Evolutionary conservation across 768 basidiomycete genomes (phyloP).

Genomic region (Boletus pseudopeckii): DNA sequence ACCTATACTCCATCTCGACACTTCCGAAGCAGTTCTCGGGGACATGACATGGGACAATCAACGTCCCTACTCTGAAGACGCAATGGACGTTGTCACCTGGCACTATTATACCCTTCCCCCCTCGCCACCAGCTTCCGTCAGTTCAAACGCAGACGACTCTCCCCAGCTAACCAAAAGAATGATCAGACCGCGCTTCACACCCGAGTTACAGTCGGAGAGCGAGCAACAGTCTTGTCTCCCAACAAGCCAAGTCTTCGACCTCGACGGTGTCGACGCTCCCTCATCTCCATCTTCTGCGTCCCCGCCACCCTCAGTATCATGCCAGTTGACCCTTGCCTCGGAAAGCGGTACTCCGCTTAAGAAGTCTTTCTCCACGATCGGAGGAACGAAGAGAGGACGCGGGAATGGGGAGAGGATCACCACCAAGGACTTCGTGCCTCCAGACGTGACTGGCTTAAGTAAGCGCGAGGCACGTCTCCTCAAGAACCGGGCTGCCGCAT

Average conservation of each 20-base stretch:
- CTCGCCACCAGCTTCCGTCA: constrained; percentile 47
- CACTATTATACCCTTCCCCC: constrained; percentile 48
- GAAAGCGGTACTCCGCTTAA: constrained; percentile 28
- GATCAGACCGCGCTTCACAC: constrained; percentile 50
- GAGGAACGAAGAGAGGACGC: constrained; percentile 46
- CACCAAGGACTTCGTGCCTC: constrained; percentile 83
- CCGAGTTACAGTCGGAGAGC: constrained; percentile 41
- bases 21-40: constrained; percentile 47
- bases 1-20: constrained; percentile 57
- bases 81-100: constrained; percentile 42
- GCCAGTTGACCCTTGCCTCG: constrained; percentile 35
- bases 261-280: constrained; percentile 30
- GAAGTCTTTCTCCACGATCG: constrained; percentile 46
- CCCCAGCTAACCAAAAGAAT: constrained; percentile 43
- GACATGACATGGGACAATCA: constrained; percentile 51
- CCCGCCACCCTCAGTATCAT: constrained; percentile 28
- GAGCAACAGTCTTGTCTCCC: constrained; percentile 57
- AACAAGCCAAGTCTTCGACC: constrained; percentile 72
- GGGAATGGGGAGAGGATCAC: constrained; percentile 45
- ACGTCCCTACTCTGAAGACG: constrained; percentile 33
- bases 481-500: constrained; percentile 90
- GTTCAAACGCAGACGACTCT: constrained; percentile 43
- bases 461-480: constrained; percentile 90
- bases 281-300: constrained; percentile 36
- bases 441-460: constrained; percentile 82